Conservation (phyloP, 1,139 yeast species). For the Yamadazyma diddensiae region DNA sequence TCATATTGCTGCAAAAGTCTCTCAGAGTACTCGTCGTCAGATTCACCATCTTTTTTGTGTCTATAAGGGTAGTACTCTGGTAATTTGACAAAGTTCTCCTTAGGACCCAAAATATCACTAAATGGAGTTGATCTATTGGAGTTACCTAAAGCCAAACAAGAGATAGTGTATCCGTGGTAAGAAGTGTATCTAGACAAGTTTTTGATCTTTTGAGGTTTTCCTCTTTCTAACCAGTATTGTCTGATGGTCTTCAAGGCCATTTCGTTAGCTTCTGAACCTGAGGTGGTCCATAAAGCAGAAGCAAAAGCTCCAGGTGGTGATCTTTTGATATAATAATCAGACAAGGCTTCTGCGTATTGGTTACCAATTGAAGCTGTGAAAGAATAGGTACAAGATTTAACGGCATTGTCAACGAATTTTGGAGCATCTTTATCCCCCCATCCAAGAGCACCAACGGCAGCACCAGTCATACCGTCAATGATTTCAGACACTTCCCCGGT, state of each 20-base stretch:
- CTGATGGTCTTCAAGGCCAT: slow-evolving; percentile 55
- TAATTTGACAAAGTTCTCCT: slow-evolving; percentile 42
- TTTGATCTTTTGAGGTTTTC: slow-evolving; percentile 46
- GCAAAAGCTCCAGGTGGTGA: slow-evolving; percentile 55
- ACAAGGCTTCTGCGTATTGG: slow-evolving; percentile 47
- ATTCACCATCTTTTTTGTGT: slow-evolving; percentile 42
- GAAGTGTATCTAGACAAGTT: slow-evolving; percentile 52
- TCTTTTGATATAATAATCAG: slow-evolving; percentile 49
- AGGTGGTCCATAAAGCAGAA: slow-evolving; percentile 54
- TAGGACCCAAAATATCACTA: slow-evolving; percentile 39
- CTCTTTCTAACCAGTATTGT: slow-evolving; percentile 53
- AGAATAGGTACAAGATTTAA: slow-evolving; percentile 42
- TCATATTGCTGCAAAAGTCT: slow-evolving; percentile 48
- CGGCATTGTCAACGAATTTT: slow-evolving; percentile 48
- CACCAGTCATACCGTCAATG: slow-evolving; percentile 61
- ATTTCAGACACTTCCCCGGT: slow-evolving; percentile 39
- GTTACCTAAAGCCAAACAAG: slow-evolving; percentile 49
- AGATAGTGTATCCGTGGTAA: slow-evolving; percentile 60
- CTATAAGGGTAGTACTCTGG: slow-evolving; percentile 51
- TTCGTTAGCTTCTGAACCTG: slow-evolving; percentile 64
- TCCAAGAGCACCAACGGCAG: slow-evolving; percentile 63
- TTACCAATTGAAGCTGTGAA: slow-evolving; percentile 45
- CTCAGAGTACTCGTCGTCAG: slow-evolving; percentile 47
- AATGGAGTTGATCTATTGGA: slow-evolving; percentile 42
- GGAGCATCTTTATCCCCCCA: slow-evolving; percentile 54